Evolutionary conservation across 208 protist genomes (phyloP), one percentile per base, ranked within the genome.

Genomic region (Porcisia deanei): DNA sequence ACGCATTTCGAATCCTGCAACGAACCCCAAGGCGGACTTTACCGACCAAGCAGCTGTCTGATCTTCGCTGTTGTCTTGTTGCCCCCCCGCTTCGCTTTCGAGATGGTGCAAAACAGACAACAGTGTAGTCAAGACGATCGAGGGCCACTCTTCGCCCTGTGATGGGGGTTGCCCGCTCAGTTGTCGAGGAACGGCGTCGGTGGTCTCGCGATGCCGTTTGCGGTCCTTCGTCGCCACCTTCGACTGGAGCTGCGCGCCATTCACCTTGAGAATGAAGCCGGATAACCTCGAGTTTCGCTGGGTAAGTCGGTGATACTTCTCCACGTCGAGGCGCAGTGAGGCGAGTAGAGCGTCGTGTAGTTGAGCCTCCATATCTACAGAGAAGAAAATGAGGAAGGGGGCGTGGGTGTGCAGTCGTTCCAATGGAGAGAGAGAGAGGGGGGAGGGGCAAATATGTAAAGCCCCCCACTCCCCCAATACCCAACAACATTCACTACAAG

Each of bases 1-100:
- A 10, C 77, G 77, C 55, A 82, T 6, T 66, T 82, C 77, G 1
- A 82, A 43, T 20, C 77, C 72, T 16, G 54, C 9, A 10, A 63
- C 41, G n/a, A 20, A 47, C 4, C 55, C 41, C 4, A 73, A 37
- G 5, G 30, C 54, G 39, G 41, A 63, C 3, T 12, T n/a, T 70
- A n/a, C 18, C 25, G 45, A 57, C 45, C 4, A 16, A n/a, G 30
- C n/a, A 22, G 47, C 25, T 12, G 25, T 41, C 37, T 52, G 3
- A 22, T 41, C 39, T 16, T 43, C 30, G 2, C 22, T 8, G 22
- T 18, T 43, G 14, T 57, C 22, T 14, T 39, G 9, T 30, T 70
- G 3, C 37, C 18, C 14, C 25, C 39, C 6, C 10, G 45, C 14
- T 9, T 54, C 47, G 65, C 65, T 54, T 22, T 54, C 65, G 65